A percentile compares a stretch with the other conserved stretches of the same genome.
Conservation (phyloP, 371 early-diverging fungal genomes). For the Blyttiomyces sp. region DNA sequence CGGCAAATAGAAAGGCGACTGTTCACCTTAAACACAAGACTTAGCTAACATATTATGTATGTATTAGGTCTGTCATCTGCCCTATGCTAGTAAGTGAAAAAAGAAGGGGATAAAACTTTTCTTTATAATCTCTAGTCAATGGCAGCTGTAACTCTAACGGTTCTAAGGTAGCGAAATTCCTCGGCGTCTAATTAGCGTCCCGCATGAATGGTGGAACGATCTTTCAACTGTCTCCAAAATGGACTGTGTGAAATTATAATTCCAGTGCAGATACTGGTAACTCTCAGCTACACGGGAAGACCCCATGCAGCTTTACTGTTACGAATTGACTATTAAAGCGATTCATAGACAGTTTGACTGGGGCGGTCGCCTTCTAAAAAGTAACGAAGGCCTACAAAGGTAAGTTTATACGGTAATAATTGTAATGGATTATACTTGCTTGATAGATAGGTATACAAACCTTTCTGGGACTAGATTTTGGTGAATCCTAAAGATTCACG, state of each 20-base stretch:
- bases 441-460: conserved; percentile 48
- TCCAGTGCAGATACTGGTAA: conserved; percentile 57
- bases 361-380: conserved; percentile 56
- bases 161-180: no score
- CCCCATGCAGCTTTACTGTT: conserved; percentile 58
- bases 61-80: conserved; percentile 61
- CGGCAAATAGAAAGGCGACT: conserved; percentile 53
- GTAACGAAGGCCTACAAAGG: conserved; percentile 54
- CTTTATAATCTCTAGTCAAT: no score
- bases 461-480: conserved; percentile 34
- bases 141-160: no score
- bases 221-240: no score
- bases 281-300: conserved; percentile 59
- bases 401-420: conserved; percentile 39
- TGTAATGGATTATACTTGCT: conserved; percentile 52
- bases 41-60: no score
- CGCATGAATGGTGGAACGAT: no score
- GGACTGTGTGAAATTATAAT: conserved; percentile 58
- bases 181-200: no score
- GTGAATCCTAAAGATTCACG: no score
- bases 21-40: conserved; percentile 62
- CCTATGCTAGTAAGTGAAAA: conserved; percentile 56
- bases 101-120: no score
- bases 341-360: conserved; percentile 50
- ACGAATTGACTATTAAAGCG: conserved; percentile 27